A percentile compares a stretch with the other conserved stretches of the same genome.
These are phyloP conservation scores for Aspergillus ruber DNA, from an alignment of 2,329 filamentous ascomycete genomes.

Conservation along the genomic window DNA sequence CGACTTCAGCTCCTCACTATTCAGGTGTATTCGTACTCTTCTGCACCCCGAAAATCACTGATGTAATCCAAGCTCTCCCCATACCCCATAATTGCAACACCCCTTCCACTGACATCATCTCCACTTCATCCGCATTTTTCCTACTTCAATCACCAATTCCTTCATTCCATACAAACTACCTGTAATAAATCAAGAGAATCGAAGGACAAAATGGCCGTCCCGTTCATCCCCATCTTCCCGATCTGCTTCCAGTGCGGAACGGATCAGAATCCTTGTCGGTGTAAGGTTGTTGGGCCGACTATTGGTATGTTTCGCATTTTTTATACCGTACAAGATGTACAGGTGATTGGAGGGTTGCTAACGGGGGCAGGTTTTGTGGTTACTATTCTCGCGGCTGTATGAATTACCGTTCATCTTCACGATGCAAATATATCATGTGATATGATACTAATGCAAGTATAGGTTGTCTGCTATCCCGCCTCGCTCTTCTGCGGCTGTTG, in stretches of 20 bases:
- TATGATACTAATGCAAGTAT: too few species aligned
- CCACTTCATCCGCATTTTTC: neutral
- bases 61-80: too few species aligned
- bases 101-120: neutral
- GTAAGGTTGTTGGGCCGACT: conserved; percentile 52
- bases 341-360: neutral
- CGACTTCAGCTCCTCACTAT: too few species aligned
- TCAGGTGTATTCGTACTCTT: too few species aligned
- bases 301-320: conserved; percentile 31
- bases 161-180: neutral
- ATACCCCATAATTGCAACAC: too few species aligned
- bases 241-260: conserved; percentile 52
- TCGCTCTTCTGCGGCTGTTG: conserved; percentile 53
- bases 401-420: conserved; percentile 18
- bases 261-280: conserved; percentile 52
- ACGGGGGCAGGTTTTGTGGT: conserved; percentile 34
- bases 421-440: too few species aligned
- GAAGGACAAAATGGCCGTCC: conserved; percentile 23
- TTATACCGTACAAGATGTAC: too few species aligned
- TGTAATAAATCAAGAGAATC: neutral
- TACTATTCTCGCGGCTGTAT: conserved; percentile 46
- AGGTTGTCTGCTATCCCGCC: conserved; percentile 52
- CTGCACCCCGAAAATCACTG: too few species aligned
- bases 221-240: conserved; percentile 44
- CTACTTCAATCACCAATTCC: neutral